Evolutionary conservation across 2,329 filamentous ascomycete genomes (phyloP).

Genomic region (Periconia macrospinosa): DNA sequence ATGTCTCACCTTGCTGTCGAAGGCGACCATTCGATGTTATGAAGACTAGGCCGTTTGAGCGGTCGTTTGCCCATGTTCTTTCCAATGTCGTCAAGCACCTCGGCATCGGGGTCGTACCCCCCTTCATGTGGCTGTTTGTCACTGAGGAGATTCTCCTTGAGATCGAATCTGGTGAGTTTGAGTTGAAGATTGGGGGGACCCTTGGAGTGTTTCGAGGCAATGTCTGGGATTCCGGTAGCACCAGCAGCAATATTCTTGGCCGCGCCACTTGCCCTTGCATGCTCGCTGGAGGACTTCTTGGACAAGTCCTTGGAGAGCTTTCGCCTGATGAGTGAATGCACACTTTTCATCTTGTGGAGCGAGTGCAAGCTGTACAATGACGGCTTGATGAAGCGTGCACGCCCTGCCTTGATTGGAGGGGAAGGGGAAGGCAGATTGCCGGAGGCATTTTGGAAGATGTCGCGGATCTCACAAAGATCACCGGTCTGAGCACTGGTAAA

Average conservation of each 20-base stretch:
- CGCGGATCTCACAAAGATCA: constrained; percentile 35
- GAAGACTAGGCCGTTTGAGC: constrained; percentile 37
- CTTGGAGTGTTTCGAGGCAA: constrained; percentile 26
- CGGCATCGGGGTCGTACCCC: constrained; percentile 43
- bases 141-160: constrained; percentile 36
- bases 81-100: constrained; percentile 36
- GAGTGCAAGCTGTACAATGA: constrained; percentile 36
- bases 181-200: constrained; percentile 25
- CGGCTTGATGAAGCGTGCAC: constrained; percentile 24
- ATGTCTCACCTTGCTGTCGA: constrained; percentile 28
- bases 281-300: constrained; percentile 13
- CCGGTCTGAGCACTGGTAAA: constrained; percentile 35
- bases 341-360: constrained; percentile 39
- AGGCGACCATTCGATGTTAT: constrained; percentile 38
- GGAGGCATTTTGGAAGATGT: constrained; percentile 36
- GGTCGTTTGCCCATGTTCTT: constrained; percentile 32
- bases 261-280: constrained; percentile 5
- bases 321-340: constrained; percentile 36
- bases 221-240: constrained; percentile 11
- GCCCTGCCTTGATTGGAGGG: constrained; percentile 16
- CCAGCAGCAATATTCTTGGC: constrained; percentile 6
- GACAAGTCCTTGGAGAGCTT: constrained; percentile 32
- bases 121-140: constrained; percentile 36
- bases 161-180: constrained; percentile 32
- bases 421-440: constrained; percentile 11